A percentile compares a stretch with the other conserved stretches of the same genome.
phyloP scores from a whole-genome alignment of 2,329 filamentous ascomycete species.

The Venturiaceae sp. region DNA sequence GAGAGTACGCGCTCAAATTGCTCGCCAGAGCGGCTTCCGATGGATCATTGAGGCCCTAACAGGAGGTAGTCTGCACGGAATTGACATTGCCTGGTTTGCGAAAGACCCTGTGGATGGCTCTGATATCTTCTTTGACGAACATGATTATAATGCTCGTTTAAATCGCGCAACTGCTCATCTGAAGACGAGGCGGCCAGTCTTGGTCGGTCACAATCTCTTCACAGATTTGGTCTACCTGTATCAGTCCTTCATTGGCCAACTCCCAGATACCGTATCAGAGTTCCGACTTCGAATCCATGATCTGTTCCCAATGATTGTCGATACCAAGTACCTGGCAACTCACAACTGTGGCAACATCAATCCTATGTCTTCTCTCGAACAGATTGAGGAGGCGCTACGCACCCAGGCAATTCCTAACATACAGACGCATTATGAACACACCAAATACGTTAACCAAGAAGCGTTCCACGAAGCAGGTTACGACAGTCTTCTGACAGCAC shows the following conservation, averaged over 20 bases:
- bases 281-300: constrained; percentile 43
- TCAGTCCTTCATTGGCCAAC: constrained; percentile 47
- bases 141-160: neutral
- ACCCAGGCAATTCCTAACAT: constrained; percentile 27
- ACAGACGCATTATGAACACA: constrained; percentile 2
- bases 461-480: constrained; percentile 52
- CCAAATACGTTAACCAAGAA: constrained; percentile 1
- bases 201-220: constrained; percentile 58
- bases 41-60: constrained; percentile 40
- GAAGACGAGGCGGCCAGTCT: constrained; percentile 34
- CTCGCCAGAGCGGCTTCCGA: constrained; percentile 33
- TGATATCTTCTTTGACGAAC: neutral
- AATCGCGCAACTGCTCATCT: constrained; percentile 20
- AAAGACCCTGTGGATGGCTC: constrained; percentile 21
- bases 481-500: constrained; percentile 52
- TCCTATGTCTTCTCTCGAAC: constrained; percentile 36
- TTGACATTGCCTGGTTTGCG: constrained; percentile 27
- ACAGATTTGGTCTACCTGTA: constrained; percentile 56
- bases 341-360: constrained; percentile 41
- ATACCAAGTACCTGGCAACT: constrained; percentile 56
- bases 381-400: constrained; percentile 35
- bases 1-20: constrained; percentile 30
- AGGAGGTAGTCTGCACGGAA: constrained; percentile 23
- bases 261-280: constrained; percentile 44
- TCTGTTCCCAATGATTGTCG: constrained; percentile 47